A percentile compares a stretch with the other conserved stretches of the same genome.
Conservation (phyloP, 352 stramenopile genomes). For the Plasmopara muralis region DNA sequence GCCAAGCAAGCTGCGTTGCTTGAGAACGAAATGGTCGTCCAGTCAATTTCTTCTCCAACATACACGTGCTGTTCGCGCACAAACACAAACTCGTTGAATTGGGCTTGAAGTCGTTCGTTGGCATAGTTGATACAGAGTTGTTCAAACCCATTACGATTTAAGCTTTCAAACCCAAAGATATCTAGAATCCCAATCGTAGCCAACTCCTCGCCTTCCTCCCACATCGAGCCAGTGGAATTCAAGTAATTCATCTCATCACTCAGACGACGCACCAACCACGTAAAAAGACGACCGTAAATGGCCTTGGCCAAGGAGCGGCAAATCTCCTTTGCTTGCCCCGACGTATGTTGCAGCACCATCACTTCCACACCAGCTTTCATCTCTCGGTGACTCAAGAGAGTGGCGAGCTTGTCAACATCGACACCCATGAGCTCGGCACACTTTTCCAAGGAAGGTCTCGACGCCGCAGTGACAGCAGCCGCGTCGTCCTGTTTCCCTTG, state of each 20-base stretch:
- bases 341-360: conserved; percentile 70
- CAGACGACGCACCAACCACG: conserved; percentile 88
- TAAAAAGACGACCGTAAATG: conserved; percentile 95
- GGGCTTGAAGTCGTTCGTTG: conserved; percentile 76
- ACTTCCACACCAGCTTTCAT: conserved; percentile 91
- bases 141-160: conserved; percentile 79
- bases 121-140: conserved; percentile 86
- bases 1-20: conserved; percentile 75
- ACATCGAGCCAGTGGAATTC: conserved; percentile 34
- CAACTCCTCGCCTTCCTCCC: conserved; percentile 41
- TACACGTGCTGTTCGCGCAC: conserved; percentile 82
- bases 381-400: conserved; percentile 80
- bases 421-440: conserved; percentile 88
- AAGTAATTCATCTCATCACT: conserved; percentile 78
- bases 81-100: conserved; percentile 89
- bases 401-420: conserved; percentile 65
- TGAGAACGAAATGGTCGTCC: conserved; percentile 68
- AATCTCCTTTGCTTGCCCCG: conserved; percentile 80
- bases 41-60: conserved; percentile 80
- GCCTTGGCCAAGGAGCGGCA: conserved; percentile 93
- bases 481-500: conserved; percentile 35
- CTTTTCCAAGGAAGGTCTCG: conserved; percentile 51
- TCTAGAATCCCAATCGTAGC: conserved; percentile 82
- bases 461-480: conserved; percentile 34
- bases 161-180: conserved; percentile 87